Percentiles rank a stretch among this genome's conserved stretches.
These are phyloP conservation scores for Clonostachys chloroleuca DNA, from an alignment of 2,329 filamentous ascomycete genomes.

Conservation along the genomic window DNA sequence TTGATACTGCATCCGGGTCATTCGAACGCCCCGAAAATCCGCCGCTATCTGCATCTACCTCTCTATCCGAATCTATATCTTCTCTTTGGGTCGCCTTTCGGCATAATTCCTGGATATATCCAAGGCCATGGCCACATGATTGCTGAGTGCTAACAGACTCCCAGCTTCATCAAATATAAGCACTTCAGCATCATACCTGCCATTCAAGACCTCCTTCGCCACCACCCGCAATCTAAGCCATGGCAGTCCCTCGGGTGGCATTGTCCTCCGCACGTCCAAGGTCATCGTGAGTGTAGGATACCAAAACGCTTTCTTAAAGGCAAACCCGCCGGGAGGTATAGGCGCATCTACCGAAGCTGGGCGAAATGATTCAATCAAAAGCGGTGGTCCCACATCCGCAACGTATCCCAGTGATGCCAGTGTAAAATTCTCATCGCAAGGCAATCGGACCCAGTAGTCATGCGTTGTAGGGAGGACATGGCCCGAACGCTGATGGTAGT, in stretches of 20 bases:
- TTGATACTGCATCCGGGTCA: too few relatives aligned
- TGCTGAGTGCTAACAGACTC: constrained; percentile 20
- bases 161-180: constrained; percentile 49
- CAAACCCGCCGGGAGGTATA: constrained; percentile 9
- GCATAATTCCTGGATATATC: constrained; percentile 13
- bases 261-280: constrained; percentile 69
- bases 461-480: constrained; percentile 6
- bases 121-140: constrained; percentile 21
- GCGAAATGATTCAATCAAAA: constrained; percentile 52
- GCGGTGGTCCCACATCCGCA: constrained; percentile 60
- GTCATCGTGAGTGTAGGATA: constrained; percentile 74
- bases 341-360: constrained; percentile 15
- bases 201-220: constrained; percentile 64
- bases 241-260: constrained; percentile 64
- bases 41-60: too few relatives aligned
- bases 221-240: constrained; percentile 66
- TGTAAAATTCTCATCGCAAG: constrained; percentile 56
- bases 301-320: constrained; percentile 47
- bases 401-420: constrained; percentile 61
- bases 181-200: constrained; percentile 71
- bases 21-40: too few relatives aligned
- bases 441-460: constrained; percentile 56
- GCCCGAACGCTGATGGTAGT: constrained; percentile 15
- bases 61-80: not conserved
- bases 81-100: constrained; percentile 4